These are phyloP conservation scores for Tetracentron sinense DNA, from an alignment of 164 flowering plant genomes.

Conservation along the genomic window DNA sequence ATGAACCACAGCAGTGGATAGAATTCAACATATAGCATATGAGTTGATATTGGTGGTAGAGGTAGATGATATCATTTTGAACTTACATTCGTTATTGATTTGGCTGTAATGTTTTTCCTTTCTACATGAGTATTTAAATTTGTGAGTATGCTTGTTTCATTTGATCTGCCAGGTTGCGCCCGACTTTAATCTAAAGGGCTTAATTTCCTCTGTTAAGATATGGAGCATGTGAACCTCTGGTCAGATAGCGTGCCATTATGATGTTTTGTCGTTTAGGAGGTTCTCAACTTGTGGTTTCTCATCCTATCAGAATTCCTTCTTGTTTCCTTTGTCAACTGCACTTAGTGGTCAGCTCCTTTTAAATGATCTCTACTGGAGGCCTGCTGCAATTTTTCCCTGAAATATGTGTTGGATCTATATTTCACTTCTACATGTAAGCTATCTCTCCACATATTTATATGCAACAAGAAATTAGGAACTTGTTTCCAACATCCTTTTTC, in stretches of 20 bases:
- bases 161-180: slow-evolving; percentile 41
- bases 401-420: slow-evolving; percentile 51
- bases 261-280: slow-evolving; percentile 67
- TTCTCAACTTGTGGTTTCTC: slow-evolving; percentile 82
- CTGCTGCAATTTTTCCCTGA: slow-evolving; percentile 52
- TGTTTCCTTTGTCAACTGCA: slow-evolving; percentile 94
- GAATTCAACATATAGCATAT: no score
- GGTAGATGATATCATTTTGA: no score
- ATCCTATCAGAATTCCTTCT: slow-evolving; percentile 60
- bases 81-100: no score
- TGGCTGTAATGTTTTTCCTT: no score
- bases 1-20: no score
- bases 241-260: slow-evolving; percentile 53
- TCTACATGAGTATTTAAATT: no score
- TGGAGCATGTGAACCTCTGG: slow-evolving; percentile 70
- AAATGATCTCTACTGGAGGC: slow-evolving; percentile 45
- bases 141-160: background rate
- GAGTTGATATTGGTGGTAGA: no score
- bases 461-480: background rate
- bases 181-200: slow-evolving; percentile 31
- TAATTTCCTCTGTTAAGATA: slow-evolving; percentile 40
- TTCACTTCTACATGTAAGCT: slow-evolving; percentile 53
- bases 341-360: slow-evolving; percentile 52
- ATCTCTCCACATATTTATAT: background rate
- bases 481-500: background rate